A percentile compares a stretch with the other conserved stretches of the same genome.
phyloP scores from a whole-genome alignment of 176 grass and related monocot species.

The bread wheat (Triticum aestivum) region IWGSC_CS_RefSeq_v2.1 NC_057798.1:800712683-800713182 shows the following conservation, averaged over 20 bases:
- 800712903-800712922: slow-evolving; percentile 12
- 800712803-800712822: too few species aligned
- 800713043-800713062: neutral
- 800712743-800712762: too few species aligned
- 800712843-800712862: too few species aligned
- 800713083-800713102: neutral
- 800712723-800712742: neutral
- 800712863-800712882: neutral
- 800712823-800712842: too few species aligned
- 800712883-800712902: slow-evolving; percentile 42
- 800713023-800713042: neutral
- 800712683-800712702: neutral
- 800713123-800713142: slow-evolving; percentile 68
- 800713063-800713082: neutral
- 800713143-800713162: slow-evolving; percentile 66
- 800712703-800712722: neutral
- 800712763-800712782: too few species aligned
- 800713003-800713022: slow-evolving; percentile 86
- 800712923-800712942: slow-evolving; percentile 4
- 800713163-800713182: neutral
- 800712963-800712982: slow-evolving; percentile 86
- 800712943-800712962: slow-evolving; percentile 57
- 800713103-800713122: slow-evolving; percentile 34
- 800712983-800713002: slow-evolving; percentile 85
- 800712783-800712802: too few species aligned